phyloP scores from a whole-genome alignment of 1,284 basidiomycete genomes.

The Rhodofomes roseus region DNA sequence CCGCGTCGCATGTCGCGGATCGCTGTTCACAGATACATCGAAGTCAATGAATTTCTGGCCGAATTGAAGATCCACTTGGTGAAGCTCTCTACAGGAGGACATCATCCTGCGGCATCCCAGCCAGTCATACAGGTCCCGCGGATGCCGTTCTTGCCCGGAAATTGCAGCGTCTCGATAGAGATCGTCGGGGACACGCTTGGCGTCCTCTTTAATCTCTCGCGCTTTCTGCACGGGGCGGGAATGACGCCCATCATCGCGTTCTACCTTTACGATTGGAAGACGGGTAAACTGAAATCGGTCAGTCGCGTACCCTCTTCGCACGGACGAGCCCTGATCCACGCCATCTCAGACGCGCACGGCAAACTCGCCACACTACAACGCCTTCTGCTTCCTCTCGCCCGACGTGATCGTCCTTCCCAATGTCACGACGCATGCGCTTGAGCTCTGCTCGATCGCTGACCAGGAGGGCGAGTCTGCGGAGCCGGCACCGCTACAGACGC shows the following conservation, averaged over 20 bases:
- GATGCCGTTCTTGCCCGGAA: constrained; percentile 10
- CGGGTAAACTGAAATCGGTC: constrained; percentile 34
- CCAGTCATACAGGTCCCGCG: constrained; percentile 29
- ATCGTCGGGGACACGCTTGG: constrained; percentile 44
- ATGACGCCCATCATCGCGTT: constrained; percentile 19
- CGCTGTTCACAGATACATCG: constrained; percentile 9
- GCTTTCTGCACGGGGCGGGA: constrained; percentile 6
- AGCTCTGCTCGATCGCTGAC: constrained; percentile 15
- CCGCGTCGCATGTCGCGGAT: no score
- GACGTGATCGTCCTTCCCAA: constrained; percentile 31
- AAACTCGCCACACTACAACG: constrained; percentile 25
- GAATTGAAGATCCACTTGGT: constrained; percentile 30
- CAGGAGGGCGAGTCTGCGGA: not conserved
- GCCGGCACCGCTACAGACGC: constrained; percentile 9
- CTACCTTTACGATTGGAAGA: constrained; percentile 42
- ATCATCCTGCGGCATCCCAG: constrained; percentile 38
- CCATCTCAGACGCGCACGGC: not conserved
- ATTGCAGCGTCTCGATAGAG: constrained; percentile 39
- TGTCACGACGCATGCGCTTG: constrained; percentile 16
- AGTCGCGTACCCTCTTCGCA: constrained; percentile 5
- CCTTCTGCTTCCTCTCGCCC: constrained; percentile 38
- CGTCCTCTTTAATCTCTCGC: constrained; percentile 27
- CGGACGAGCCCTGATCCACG: no score
- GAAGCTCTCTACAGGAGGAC: constrained; percentile 38
- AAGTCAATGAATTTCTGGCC: constrained; percentile 8